These are phyloP conservation scores for Orbilia oligospora DNA, from an alignment of 2,329 filamentous ascomycete genomes.

Conservation along the genomic window DNA sequence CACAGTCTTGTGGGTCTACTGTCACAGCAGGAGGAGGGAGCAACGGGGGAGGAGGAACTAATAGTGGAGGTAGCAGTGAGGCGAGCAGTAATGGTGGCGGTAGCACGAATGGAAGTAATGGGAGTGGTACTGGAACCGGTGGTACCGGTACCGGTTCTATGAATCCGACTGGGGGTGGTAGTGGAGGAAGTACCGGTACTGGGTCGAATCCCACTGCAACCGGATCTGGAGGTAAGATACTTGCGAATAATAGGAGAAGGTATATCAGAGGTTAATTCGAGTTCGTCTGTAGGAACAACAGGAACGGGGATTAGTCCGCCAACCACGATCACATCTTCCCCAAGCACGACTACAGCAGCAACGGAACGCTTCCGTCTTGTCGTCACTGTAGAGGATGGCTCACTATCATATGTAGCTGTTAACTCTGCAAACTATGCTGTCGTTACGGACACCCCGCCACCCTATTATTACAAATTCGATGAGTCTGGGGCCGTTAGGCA, in stretches of 20 bases:
- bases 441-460: not conserved
- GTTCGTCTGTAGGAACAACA: not conserved
- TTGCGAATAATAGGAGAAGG: not conserved
- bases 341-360: not conserved
- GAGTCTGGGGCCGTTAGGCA: not conserved
- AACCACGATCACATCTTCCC: not conserved
- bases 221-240: not conserved
- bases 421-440: slow-evolving; percentile 12
- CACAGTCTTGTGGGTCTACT: not conserved
- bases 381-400: not conserved
- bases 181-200: not conserved
- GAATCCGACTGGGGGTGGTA: not conserved
- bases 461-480: slow-evolving; percentile 1
- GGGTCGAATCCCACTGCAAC: not conserved
- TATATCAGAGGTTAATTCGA: not conserved
- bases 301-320: not conserved
- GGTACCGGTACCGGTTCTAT: not conserved
- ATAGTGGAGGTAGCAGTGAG: not conserved
- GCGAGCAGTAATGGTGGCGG: not conserved
- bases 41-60: not conserved
- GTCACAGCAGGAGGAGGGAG: not conserved
- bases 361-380: slow-evolving; percentile 5
- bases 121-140: not conserved
- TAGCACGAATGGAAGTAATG: not conserved
- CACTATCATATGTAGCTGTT: slow-evolving; percentile 6